Evolutionary conservation across 2,329 filamentous ascomycete genomes (phyloP), one percentile per base, ranked within the genome.

Genomic region (Alternaria panax): DNA sequence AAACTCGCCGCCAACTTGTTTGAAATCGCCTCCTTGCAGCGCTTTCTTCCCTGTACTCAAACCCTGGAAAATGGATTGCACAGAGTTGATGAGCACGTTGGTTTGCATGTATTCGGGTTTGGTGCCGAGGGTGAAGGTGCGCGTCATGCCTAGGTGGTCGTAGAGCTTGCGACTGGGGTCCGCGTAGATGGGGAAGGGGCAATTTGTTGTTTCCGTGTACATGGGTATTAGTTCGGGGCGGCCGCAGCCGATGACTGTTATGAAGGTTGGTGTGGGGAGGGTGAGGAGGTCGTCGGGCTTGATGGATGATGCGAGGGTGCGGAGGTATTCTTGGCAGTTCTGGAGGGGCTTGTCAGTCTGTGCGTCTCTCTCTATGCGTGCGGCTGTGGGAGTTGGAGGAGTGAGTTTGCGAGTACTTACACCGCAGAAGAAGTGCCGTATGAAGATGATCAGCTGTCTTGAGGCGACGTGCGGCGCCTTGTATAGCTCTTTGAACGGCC

Each of bases 351-450:
- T 24, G 12, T 27, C 60, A 32, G 32, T 30, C 14, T 14, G 12
- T n/a, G n/a, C n/a, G n/a, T n/a, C n/a, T n/a, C n/a, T n/a, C n/a
- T n/a, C n/a, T n/a, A n/a, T n/a, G n/a, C n/a, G n/a, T n/a, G 30
- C 30, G 3, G 5, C 2, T 8, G 28, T 8, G 4, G 28, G 2
- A 30, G 28, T 8, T 30, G 28, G 28, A 14, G 4, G 30, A 6
- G 12, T 32, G 30, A 14, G 32, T 5, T n/a, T 2, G 30, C n/a
- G 12, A 32, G 5, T 7, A 83, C 89, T 76, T 83, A 92, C 90
- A 34, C 90, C 90, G 73, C 91, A 93, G 82, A 91, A 92, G 78
- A 93, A 93, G 79, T 93, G 90, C 43, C 91, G 85, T 57, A 93
- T 84, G 73, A 93, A 93, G 66, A 93, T 86, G 41, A 92, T 78